Evolutionary conservation across 441 rosid genomes (phyloP), one percentile per base, ranked within the genome.

Genomic region (Omphalea diandra): DNA sequence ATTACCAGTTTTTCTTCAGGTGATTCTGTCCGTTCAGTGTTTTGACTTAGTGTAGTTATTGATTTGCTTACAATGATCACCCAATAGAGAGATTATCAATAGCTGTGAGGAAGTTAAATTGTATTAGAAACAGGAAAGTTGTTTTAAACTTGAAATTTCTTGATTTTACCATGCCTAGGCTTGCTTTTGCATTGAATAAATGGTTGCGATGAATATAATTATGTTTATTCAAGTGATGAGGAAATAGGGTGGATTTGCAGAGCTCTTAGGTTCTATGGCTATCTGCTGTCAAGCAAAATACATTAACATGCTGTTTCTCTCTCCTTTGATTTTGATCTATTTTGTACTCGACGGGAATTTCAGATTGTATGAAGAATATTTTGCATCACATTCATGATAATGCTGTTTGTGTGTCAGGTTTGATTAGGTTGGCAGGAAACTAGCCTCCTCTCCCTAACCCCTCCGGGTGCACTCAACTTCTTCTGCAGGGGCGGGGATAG

Each of bases 381-480:
- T 44, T 27, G 59, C 49, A 36, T 66, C 52, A 35, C 17, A 46
- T 27, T 58, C 32, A 54, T 66, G 54, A 35, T 20, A 49, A 20
- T 55, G 46, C 50, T 60, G 60, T 60, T 49, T 54, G 22, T 24
- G 43, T 52, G 49, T 50, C 40, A 50, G 63, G 67, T 32, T 61
- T 67, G 47, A 49, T 27, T 66, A 46, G 24, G 26, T 60, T 6
- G 32, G 69, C 38, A 35, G 44, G 54, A 29, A 47, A n/a, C 26
- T 49, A 38, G 61, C 67, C 52, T 58, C 60, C 61, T 60, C 31
- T 63, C 68, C 59, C 61, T 44, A 31, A 41, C 55, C 60, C 57
- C 40, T 61, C 33, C 24, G 35, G 74, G 20, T 52, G 36, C 68
- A 27, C 22, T 18, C 61, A 50, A 40, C 36, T 61, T 54, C 44